Evolutionary conservation across 2,329 filamentous ascomycete species (phyloP), one percentile per base, ranked within the genome.

Genomic region (Fusarium sp.): DNA sequence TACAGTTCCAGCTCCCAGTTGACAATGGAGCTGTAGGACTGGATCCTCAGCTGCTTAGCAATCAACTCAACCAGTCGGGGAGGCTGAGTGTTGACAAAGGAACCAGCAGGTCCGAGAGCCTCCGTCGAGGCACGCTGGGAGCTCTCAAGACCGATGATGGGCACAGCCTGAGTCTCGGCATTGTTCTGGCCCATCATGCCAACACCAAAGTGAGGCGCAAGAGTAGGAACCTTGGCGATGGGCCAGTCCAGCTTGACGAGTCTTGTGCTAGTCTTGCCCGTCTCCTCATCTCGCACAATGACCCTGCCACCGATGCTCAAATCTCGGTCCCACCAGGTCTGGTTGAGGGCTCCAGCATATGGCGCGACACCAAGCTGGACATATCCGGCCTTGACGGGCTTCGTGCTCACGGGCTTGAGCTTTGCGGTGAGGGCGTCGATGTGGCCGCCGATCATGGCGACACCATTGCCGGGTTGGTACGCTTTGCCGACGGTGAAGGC

Each of bases 1-100:
- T 93, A 99, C 35, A 99, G 92, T 85, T 99, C 97, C 40, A 98
- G 90, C 81, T 99, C 97, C 97, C 97, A 99, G 85, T 97, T 97
- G 66, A 98, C 86, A 72, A 99, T 98, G 62, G 88, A 90, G 76
- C 87, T 89, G 81, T 93, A 91, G 70, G 94, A 90, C 25, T 76
- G 72, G 70, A 98, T 90, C 33, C 90, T 90, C n/a, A 98, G 88
- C 81, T 97, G 89, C 15, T 89, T 89, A 9, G 93, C 90, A 79
- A 99, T 97, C 22, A 95, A 90, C 81, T 93, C 91, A 69, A 98
- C 95, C 22, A 99, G 89, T 72, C 92, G 91, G 32, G 93, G 92
- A 1, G 97, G 96, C 82, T 99, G 97, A 0, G 93, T 96, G 45
- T 93, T 88, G 54, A 92, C 89, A 80, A 98, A 99, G 6, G 92